Evolutionary conservation across 805 yeast species (phyloP).

Genomic region (Cyberlindnera suaveolens): DNA sequence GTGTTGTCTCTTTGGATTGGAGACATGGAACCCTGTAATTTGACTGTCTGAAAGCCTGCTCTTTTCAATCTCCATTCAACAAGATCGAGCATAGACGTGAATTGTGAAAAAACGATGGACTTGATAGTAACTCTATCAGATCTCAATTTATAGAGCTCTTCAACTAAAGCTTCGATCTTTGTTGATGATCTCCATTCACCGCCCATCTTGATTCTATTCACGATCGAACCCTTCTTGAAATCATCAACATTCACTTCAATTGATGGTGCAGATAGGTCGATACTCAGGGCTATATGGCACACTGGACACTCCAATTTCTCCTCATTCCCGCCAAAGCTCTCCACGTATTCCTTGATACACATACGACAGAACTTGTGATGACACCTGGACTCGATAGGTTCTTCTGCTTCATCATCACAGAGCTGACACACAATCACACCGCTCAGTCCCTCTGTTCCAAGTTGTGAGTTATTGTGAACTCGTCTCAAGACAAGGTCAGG

Average conservation of each 20-base stretch:
- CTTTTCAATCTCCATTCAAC: constrained; percentile 93
- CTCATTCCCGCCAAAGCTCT: constrained; percentile 60
- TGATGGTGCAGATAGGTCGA: constrained; percentile 84
- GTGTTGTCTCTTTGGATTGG: constrained; percentile 93
- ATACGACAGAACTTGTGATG: constrained; percentile 91
- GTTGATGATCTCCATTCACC: constrained; percentile 93
- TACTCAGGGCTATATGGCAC: constrained; percentile 88
- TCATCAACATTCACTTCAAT: constrained; percentile 53
- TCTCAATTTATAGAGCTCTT: constrained; percentile 80
- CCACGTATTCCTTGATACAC: constrained; percentile 87
- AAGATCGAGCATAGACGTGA: constrained; percentile 92
- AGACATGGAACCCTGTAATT: constrained; percentile 94
- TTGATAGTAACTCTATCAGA: constrained; percentile 86
- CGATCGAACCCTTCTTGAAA: constrained; percentile 63
- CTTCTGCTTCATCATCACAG: constrained; percentile 98
- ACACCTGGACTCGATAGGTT: constrained; percentile 90
- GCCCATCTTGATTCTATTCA: constrained; percentile 81
- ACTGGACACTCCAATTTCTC: constrained; percentile 81
- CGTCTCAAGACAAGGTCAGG: constrained; percentile 90
- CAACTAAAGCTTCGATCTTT: constrained; percentile 92
- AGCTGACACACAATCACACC: constrained; percentile 74
- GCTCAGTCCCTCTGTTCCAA: constrained; percentile 24
- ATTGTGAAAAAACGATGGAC: constrained; percentile 95
- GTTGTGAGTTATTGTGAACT: constrained; percentile 35
- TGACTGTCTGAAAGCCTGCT: constrained; percentile 93